Percentiles rank a stretch among this genome's conserved stretches.
Evolutionary conservation across 179 eudicot species (phyloP).

Genomic region (Spergularia azorica): DNA sequence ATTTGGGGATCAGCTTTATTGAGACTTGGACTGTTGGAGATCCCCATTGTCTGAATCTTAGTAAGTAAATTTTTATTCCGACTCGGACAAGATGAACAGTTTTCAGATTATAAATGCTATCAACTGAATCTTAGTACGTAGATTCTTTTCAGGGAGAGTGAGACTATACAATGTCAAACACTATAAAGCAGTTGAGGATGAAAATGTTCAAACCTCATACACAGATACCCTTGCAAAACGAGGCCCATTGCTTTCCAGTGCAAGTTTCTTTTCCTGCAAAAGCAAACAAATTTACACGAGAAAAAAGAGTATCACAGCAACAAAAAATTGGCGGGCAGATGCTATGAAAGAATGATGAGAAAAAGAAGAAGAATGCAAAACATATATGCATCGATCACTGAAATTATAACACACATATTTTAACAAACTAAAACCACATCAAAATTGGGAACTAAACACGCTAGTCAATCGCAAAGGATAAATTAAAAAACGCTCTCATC

Average conservation of each 20-base stretch:
- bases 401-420: too few species aligned
- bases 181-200: not conserved
- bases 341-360: too few species aligned
- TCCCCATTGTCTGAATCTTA: not conserved
- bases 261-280: constrained; percentile 84
- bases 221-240: constrained; percentile 80
- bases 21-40: not conserved
- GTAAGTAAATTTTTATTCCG: not conserved
- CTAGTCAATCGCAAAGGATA: not conserved
- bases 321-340: too few species aligned
- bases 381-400: too few species aligned
- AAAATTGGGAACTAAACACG: not conserved
- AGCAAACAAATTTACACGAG: constrained; percentile 2
- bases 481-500: not conserved
- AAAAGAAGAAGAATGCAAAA: too few species aligned
- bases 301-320: not conserved
- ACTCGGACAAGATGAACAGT: not conserved
- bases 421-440: not conserved
- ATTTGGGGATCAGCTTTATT: too few species aligned
- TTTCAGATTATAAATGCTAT: not conserved
- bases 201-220: constrained; percentile 64
- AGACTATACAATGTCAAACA: constrained; percentile 1
- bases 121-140: not conserved
- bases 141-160: not conserved
- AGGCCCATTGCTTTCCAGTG: constrained; percentile 85